Percentiles rank a stretch among this genome's conserved stretches.
Conservation (phyloP, 2,329 filamentous ascomycete genomes). For the Cercospora canescens region DNA sequence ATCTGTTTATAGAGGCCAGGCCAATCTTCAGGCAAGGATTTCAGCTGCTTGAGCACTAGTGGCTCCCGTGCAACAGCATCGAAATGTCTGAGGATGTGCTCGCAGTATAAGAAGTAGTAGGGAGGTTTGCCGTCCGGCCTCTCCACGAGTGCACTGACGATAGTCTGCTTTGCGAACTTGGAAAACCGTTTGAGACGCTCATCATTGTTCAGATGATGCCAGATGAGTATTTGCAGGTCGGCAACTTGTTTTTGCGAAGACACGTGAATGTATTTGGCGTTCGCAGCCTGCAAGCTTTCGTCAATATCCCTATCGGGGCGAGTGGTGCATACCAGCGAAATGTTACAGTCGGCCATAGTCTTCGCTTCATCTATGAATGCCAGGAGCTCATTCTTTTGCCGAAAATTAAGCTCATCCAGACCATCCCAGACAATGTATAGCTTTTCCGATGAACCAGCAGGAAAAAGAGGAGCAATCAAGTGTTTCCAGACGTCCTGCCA, state of each 20-base stretch:
- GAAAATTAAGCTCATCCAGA: constrained; percentile 1
- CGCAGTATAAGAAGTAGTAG: neutral
- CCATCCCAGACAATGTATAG: constrained; percentile 9
- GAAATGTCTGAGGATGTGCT: constrained; percentile 7
- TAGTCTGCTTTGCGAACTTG: constrained; percentile 8
- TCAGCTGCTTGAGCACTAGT: constrained; percentile 2
- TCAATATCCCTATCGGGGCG: neutral
- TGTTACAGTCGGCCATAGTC: neutral
- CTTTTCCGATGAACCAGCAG: neutral
- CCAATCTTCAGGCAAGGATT: constrained; percentile 1
- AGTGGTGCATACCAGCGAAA: constrained; percentile 4
- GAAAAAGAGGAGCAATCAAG: constrained; percentile 2
- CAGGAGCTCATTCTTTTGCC: constrained; percentile 1
- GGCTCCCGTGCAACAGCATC: constrained; percentile 1
- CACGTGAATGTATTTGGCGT: neutral
- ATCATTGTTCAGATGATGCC: constrained; percentile 6
- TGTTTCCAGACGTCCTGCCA: constrained; percentile 8
- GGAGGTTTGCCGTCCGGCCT: neutral
- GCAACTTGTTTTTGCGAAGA: neutral
- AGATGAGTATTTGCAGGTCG: neutral
- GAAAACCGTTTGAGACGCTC: constrained; percentile 4
- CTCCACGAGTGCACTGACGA: constrained; percentile 1
- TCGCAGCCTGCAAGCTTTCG: neutral
- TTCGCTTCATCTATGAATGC: neutral
- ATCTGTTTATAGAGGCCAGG: constrained; percentile 4